phyloP scores from a whole-genome alignment of 192 early-diverging fungal genomes.

The Mortierella claussenii region DNA sequence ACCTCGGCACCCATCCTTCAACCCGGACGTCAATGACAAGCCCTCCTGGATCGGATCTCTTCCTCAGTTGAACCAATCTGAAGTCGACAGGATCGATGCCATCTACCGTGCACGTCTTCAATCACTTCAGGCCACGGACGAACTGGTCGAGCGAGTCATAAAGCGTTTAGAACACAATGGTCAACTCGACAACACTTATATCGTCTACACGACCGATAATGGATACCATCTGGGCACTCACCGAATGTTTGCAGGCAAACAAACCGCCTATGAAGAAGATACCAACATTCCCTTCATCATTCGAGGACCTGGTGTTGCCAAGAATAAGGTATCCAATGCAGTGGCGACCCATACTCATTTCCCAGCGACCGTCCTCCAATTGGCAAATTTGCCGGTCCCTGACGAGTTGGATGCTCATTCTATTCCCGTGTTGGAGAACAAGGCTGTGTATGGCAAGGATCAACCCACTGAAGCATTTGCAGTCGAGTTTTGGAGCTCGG shows the following conservation, averaged over 20 bases:
- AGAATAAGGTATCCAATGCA: slow-evolving; percentile 51
- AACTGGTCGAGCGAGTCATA: slow-evolving; percentile 66
- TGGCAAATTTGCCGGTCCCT: slow-evolving; percentile 57
- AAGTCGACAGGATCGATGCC: slow-evolving; percentile 59
- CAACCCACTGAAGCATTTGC: slow-evolving; percentile 60
- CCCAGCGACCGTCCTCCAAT: slow-evolving; percentile 68
- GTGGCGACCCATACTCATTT: slow-evolving; percentile 68
- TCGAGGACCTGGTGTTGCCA: slow-evolving; percentile 70
- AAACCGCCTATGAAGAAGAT: slow-evolving; percentile 71
- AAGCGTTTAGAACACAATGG: slow-evolving; percentile 59
- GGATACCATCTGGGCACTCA: slow-evolving; percentile 77
- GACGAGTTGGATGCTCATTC: slow-evolving; percentile 65
- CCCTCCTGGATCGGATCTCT: slow-evolving; percentile 62
- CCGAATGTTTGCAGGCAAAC: slow-evolving; percentile 70
- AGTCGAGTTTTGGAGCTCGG: slow-evolving; percentile 61
- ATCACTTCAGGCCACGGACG: slow-evolving; percentile 70
- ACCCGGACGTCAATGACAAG: slow-evolving; percentile 62
- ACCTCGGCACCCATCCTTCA: slow-evolving; percentile 68
- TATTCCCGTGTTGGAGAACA: slow-evolving; percentile 60
- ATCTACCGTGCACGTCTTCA: slow-evolving; percentile 65
- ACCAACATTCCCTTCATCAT: slow-evolving; percentile 70
- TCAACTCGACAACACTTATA: slow-evolving; percentile 67
- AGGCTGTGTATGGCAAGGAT: slow-evolving; percentile 54
- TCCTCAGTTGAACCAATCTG: slow-evolving; percentile 45
- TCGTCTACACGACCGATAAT: slow-evolving; percentile 75